phyloP scores from a whole-genome alignment of 2,329 filamentous ascomycete genomes.

The Moelleriella libera region DNA sequence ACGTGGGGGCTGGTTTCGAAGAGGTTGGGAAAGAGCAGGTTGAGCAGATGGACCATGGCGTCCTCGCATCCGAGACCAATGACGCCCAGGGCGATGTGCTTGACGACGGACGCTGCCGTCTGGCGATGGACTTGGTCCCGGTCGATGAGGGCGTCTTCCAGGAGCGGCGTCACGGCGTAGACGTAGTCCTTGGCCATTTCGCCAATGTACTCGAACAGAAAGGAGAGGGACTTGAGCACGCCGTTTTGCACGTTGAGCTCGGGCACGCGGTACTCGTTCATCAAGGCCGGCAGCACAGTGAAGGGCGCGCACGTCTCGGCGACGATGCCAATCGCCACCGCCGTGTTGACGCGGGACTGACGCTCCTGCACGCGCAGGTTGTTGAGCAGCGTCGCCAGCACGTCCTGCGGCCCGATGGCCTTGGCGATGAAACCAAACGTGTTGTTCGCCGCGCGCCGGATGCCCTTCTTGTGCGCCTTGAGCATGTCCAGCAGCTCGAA shows the following conservation, averaged over 20 bases:
- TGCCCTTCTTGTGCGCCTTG: slow-evolving; percentile 99
- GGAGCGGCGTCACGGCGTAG: slow-evolving; percentile 87
- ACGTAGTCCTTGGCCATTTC: slow-evolving; percentile 99
- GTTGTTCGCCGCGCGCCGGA: slow-evolving; percentile 95
- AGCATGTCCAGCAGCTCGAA: slow-evolving; percentile 98
- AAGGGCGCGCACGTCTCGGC: slow-evolving; percentile 97
- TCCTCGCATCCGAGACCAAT: slow-evolving; percentile 95
- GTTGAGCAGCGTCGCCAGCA: slow-evolving; percentile 87
- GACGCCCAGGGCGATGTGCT: slow-evolving; percentile 95
- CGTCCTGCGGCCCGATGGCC: slow-evolving; percentile 94
- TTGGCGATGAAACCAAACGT: slow-evolving; percentile 99
- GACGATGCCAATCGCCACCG: slow-evolving; percentile 95
- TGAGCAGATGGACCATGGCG: slow-evolving; percentile 94
- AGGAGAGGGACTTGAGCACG: slow-evolving; percentile 90
- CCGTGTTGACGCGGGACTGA: slow-evolving; percentile 95
- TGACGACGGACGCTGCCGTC: slow-evolving; percentile 91
- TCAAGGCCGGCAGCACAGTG: slow-evolving; percentile 92
- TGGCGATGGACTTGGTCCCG: slow-evolving; percentile 96
- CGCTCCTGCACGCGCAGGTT: slow-evolving; percentile 95
- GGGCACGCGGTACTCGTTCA: slow-evolving; percentile 98
- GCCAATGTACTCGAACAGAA: slow-evolving; percentile 97
- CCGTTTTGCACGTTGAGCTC: slow-evolving; percentile 98
- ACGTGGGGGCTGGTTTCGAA: slow-evolving; percentile 98
- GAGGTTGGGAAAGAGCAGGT: slow-evolving; percentile 89
- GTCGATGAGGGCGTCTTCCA: slow-evolving; percentile 95